Evolutionary conservation across 192 early-diverging fungal genomes (phyloP).

Genomic region (Diversispora eburnea): DNA sequence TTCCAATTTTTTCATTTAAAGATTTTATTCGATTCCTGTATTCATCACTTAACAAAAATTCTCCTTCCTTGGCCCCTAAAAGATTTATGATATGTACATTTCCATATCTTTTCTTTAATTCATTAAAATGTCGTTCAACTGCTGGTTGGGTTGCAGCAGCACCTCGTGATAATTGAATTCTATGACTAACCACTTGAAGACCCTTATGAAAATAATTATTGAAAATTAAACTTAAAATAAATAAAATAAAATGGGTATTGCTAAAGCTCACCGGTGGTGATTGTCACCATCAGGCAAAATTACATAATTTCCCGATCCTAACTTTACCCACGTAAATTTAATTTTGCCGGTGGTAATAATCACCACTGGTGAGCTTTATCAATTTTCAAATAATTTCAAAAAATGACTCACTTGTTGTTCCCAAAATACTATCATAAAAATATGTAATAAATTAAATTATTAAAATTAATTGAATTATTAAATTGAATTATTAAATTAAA

Average conservation of each 20-base stretch:
- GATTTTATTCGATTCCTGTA: conserved; percentile 55
- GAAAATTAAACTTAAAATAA: not conserved
- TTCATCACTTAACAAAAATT: conserved; percentile 64
- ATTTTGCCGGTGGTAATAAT: no score
- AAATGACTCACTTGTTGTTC: conserved; percentile 61
- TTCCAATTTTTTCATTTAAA: conserved; percentile 32
- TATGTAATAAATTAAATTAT: not conserved
- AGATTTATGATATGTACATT: conserved; percentile 77
- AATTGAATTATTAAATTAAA: not conserved
- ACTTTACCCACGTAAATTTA: no score
- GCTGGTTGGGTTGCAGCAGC: conserved; percentile 81
- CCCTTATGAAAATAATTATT: conserved; percentile 45
- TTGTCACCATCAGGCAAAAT: no score
- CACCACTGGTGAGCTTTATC: no score
- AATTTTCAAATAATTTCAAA: not conserved
- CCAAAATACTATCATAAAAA: conserved; percentile 75
- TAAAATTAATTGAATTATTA: not conserved
- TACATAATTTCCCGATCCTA: no score
- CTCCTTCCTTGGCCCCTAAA: conserved; percentile 67
- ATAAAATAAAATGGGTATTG: no score
- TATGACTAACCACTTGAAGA: conserved; percentile 77
- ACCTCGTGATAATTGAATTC: conserved; percentile 79
- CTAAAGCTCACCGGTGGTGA: no score
- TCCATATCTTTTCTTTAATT: conserved; percentile 70
- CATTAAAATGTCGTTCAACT: conserved; percentile 69